Evolutionary conservation across 208 protist genomes (phyloP), one percentile per base, ranked within the genome.

Genomic region (Leishmania aethiopica): DNA sequence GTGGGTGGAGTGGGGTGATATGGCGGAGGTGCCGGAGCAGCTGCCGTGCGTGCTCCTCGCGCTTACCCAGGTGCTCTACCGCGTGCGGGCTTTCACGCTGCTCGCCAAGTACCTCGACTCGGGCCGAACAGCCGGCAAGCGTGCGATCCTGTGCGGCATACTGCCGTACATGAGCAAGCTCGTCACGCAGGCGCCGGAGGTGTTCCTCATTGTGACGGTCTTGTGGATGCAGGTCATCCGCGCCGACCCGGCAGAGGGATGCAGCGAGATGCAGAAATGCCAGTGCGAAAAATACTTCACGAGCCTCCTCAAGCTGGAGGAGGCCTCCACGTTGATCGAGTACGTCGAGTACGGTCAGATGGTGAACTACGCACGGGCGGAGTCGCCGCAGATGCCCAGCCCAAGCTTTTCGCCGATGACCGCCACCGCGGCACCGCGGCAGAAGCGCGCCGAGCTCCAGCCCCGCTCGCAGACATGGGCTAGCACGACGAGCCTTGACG

Each of bases 131-230:
- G 99, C 99, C 0, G 99, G 99, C 64, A 97, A 98, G 83, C 88
- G 97, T 47, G 93, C 94, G 13, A 96, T 99, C 42, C 90, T 95
- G 25, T 99, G 99, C 79, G 99, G 99, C 74, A 98, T 99, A 70
- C 97, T 99, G 74, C 99, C 98, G 17, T 99, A 99, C 90, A 91
- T 99, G 37, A 92, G 98, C 49, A 99, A 99, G 83, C 93, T 99
- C 28, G 92, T 99, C 37, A 92, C 93, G 69, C 87, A 93, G 69
- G 83, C 81, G n/a, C 94, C 93, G 4, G 91, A 97, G 42, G 88
- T 94, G 19, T 94, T 94, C 72, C 84, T 97, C 3, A 88, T 96
- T 57, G 86, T 94, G 45, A 94, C 88, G 80, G 87, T 95, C 71
- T 82, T 98, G 57, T 98, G 95, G 93, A 96, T 95, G 93, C 93